phyloP scores from a whole-genome alignment of 1,284 basidiomycete genomes.

The Paramarasmius palmivorus region DNA sequence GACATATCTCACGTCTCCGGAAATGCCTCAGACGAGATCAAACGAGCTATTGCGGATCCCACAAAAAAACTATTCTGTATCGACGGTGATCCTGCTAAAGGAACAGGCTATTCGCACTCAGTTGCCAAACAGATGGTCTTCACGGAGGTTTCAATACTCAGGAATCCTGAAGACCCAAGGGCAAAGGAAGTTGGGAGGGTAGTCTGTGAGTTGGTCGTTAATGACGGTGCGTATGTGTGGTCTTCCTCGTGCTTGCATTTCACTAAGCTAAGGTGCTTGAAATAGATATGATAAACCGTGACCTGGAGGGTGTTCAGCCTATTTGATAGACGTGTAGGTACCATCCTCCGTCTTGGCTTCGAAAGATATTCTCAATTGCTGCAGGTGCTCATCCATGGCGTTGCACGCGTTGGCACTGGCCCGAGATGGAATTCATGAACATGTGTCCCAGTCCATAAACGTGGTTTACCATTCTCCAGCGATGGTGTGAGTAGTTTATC shows the following conservation, averaged over 20 bases:
- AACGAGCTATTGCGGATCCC: slow-evolving; percentile 4
- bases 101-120: slow-evolving; percentile 3
- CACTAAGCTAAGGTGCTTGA: background rate
- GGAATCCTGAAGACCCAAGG: background rate
- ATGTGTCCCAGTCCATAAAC: slow-evolving; percentile 43
- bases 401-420: slow-evolving; percentile 29
- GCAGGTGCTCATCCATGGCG: slow-evolving; percentile 32
- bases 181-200: background rate
- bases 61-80: background rate
- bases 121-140: slow-evolving; percentile 23
- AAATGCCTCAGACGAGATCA: slow-evolving; percentile 9
- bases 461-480: slow-evolving; percentile 39
- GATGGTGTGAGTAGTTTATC: slow-evolving; percentile 27
- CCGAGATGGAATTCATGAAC: slow-evolving; percentile 23
- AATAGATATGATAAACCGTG: slow-evolving; percentile 48
- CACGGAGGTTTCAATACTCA: slow-evolving; percentile 1
- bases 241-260: background rate
- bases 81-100: background rate
- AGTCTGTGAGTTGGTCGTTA: slow-evolving; percentile 46
- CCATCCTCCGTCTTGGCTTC: background rate
- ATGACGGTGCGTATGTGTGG: slow-evolving; percentile 33
- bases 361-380: background rate
- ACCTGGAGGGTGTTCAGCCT: slow-evolving; percentile 45
- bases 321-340: slow-evolving; percentile 48
- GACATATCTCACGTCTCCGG: slow-evolving; percentile 7